Evolutionary conservation across 345 rosid genomes (phyloP).

Genomic region (Euphorbia pulcherrima): DNA sequence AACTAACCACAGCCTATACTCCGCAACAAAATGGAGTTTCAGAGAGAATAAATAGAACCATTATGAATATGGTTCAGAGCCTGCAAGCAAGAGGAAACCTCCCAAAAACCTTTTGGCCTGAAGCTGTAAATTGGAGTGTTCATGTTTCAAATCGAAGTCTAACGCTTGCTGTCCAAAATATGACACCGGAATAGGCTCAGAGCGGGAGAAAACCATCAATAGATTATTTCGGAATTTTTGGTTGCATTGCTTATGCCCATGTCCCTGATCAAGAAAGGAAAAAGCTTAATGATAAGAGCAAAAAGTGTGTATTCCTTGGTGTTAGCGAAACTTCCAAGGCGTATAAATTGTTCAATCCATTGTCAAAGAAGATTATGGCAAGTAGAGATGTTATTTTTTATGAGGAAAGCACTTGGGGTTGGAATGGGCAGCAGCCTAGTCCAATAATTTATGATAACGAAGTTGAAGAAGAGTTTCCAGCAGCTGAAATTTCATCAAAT

Average conservation of each 20-base stretch:
- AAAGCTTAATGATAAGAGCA: background rate
- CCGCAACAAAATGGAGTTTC: background rate
- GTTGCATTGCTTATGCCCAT: background rate
- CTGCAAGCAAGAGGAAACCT: background rate
- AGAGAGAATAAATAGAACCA: background rate
- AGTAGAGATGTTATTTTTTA: background rate
- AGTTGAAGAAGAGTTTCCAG: too few species aligned
- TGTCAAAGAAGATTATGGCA: background rate
- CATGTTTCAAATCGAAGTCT: background rate
- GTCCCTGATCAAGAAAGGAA: background rate
- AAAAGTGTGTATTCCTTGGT: background rate
- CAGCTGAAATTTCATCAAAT: too few species aligned
- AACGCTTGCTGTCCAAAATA: background rate
- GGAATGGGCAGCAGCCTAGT: background rate
- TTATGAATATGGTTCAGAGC: background rate
- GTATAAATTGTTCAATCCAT: background rate
- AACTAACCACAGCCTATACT: too few species aligned
- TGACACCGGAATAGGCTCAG: background rate
- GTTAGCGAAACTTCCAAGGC: background rate
- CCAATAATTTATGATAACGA: too few species aligned
- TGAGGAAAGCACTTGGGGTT: background rate
- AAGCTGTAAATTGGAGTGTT: background rate
- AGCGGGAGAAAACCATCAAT: background rate
- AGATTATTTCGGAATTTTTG: background rate
- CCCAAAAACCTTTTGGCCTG: background rate